A percentile compares a stretch with the other conserved stretches of the same genome.
phyloP scores from a whole-genome alignment of 805 yeast genomes.

The Kodamaea laetipori region DNA sequence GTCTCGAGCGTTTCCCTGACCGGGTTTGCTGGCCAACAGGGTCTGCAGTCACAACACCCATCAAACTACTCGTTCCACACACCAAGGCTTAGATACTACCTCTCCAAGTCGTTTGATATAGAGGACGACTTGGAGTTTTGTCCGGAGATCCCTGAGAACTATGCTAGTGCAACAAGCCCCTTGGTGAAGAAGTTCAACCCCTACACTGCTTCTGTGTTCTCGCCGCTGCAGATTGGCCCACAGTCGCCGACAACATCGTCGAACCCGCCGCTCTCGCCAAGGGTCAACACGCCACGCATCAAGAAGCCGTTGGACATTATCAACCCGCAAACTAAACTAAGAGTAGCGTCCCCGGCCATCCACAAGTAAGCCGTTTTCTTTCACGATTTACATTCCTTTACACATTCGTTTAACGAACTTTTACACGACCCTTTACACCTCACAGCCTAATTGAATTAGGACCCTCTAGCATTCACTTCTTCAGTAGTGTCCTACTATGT shows the following conservation, averaged over 20 bases:
- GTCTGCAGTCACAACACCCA: conserved; percentile 3
- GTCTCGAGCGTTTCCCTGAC: conserved; percentile 3
- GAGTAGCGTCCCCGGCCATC: conserved; percentile 51
- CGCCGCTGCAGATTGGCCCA: conserved; percentile 48
- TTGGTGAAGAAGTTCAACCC: conserved; percentile 61
- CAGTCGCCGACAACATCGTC: conserved; percentile 24
- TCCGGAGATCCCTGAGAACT: conserved; percentile 53
- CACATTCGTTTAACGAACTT: too few relatives aligned
- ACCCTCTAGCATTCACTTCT: conserved; percentile 8
- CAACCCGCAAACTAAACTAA: conserved; percentile 61
- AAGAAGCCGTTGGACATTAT: conserved; percentile 63
- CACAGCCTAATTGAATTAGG: conserved; percentile 5
- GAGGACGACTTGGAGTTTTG: conserved; percentile 69
- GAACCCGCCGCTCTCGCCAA: conserved; percentile 34
- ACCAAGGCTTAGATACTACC: conserved; percentile 56
- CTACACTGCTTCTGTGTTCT: conserved; percentile 63
- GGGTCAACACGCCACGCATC: conserved; percentile 56
- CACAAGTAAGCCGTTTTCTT: conserved; percentile 9
- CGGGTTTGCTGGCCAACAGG: conserved; percentile 9
- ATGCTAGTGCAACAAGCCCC: conserved; percentile 27
- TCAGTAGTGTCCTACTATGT: conserved; percentile 2
- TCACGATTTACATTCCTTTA: too few relatives aligned
- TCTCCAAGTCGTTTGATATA: conserved; percentile 59
- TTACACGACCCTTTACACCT: too few relatives aligned
- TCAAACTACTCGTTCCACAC: conserved; percentile 44